phyloP scores from a whole-genome alignment of 192 early-diverging fungal genomes.

The Coemansia sp. region DNA sequence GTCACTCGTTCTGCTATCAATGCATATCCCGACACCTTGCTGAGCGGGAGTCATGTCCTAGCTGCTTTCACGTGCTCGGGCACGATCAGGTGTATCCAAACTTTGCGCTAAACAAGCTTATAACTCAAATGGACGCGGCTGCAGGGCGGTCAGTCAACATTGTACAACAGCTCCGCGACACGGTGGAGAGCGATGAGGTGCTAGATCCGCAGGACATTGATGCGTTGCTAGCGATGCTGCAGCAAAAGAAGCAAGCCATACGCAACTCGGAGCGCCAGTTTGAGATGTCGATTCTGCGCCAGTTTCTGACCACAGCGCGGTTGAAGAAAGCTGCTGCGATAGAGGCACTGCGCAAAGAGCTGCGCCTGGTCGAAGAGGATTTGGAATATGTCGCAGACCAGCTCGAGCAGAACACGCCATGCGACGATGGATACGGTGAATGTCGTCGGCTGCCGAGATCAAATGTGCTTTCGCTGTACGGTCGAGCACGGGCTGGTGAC shows the following conservation, averaged over 20 bases:
- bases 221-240: slow-evolving; percentile 57
- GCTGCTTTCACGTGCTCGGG: slow-evolving; percentile 61
- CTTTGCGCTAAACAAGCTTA: slow-evolving; percentile 59
- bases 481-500: slow-evolving; percentile 10
- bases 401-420: slow-evolving; percentile 26
- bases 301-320: slow-evolving; percentile 67
- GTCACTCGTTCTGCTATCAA: slow-evolving; percentile 80
- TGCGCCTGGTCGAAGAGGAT: slow-evolving; percentile 45
- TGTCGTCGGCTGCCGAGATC: slow-evolving; percentile 16
- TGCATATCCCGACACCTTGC: slow-evolving; percentile 74
- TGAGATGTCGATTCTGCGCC: slow-evolving; percentile 60
- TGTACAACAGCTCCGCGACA: slow-evolving; percentile 32
- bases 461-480: slow-evolving; percentile 4
- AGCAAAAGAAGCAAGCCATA: slow-evolving; percentile 63
- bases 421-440: slow-evolving; percentile 13
- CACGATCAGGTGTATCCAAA: slow-evolving; percentile 80
- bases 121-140: slow-evolving; percentile 17
- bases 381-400: slow-evolving; percentile 43
- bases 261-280: slow-evolving; percentile 58
- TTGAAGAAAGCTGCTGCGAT: slow-evolving; percentile 58
- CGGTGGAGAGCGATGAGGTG: slow-evolving; percentile 31
- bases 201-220: slow-evolving; percentile 64
- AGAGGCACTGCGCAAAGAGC: slow-evolving; percentile 45
- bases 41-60: slow-evolving; percentile 64
- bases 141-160: slow-evolving; percentile 18